These are phyloP conservation scores for Fragilaria radians DNA, from an alignment of 108 stramenopile genomes.

Conservation along the genomic window DNA sequence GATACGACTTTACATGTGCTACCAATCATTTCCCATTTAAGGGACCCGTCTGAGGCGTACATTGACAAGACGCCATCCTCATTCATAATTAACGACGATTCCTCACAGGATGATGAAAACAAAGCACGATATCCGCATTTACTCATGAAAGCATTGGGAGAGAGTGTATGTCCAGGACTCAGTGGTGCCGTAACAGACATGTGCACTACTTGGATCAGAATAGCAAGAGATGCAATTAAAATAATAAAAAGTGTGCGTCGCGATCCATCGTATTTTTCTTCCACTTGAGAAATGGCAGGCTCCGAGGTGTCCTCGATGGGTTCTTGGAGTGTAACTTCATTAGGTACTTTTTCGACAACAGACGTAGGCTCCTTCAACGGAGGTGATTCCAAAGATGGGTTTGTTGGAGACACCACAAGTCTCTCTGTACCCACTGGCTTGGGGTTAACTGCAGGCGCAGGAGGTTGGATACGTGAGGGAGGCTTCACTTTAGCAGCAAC, in stretches of 20 bases:
- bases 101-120: conserved; percentile 12
- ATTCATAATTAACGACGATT: conserved; percentile 22
- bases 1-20: conserved; percentile 12
- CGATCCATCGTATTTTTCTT: neutral
- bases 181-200: conserved; percentile 22
- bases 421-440: neutral
- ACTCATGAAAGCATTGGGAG: conserved; percentile 22
- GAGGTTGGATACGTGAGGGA: too few species aligned
- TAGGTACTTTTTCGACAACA: conserved; percentile 7
- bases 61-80: conserved; percentile 23
- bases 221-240: conserved; percentile 11
- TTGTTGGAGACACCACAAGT: neutral
- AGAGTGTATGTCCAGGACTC: conserved; percentile 16
- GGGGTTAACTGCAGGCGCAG: neutral
- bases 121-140: conserved; percentile 35
- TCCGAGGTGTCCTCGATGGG: neutral
- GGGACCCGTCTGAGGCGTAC: conserved; percentile 13
- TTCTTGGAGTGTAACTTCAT: neutral
- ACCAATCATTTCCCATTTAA: conserved; percentile 26
- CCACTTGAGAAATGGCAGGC: neutral
- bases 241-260: neutral
- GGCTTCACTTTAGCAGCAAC: neutral
- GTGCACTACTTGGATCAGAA: conserved; percentile 19
- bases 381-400: too few species aligned
- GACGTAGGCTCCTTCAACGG: too few species aligned